These are phyloP conservation scores for Spencermartinsiella europaea DNA, from an alignment of 805 yeast genomes.

Conservation along the genomic window DNA sequence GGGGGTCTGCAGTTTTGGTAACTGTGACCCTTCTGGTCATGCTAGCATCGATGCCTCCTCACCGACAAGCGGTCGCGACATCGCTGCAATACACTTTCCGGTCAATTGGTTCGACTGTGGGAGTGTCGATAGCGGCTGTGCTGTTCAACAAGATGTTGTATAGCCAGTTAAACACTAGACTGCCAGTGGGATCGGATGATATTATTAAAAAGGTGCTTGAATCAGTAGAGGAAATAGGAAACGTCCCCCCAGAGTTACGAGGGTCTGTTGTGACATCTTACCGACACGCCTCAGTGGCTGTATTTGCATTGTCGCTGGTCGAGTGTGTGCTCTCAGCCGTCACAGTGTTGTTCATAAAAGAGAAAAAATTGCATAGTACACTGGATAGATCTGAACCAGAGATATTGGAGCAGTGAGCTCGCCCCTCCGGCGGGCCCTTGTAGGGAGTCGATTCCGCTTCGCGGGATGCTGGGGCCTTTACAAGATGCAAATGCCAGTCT, in stretches of 20 bases:
- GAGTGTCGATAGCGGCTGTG: slow-evolving; percentile 66
- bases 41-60: slow-evolving; percentile 66
- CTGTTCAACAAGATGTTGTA: slow-evolving; percentile 51
- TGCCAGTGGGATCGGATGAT: slow-evolving; percentile 14
- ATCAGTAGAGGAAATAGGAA: slow-evolving; percentile 46
- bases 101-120: slow-evolving; percentile 81
- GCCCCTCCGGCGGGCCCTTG: not conserved
- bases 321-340: slow-evolving; percentile 40
- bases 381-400: slow-evolving; percentile 6
- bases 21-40: slow-evolving; percentile 70
- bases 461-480: too few species aligned
- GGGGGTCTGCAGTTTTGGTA: slow-evolving; percentile 60
- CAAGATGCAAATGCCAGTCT: too few species aligned
- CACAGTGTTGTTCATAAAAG: slow-evolving; percentile 45
- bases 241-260: slow-evolving; percentile 43
- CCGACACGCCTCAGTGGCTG: slow-evolving; percentile 44
- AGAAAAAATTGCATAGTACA: slow-evolving; percentile 49
- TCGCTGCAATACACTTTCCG: slow-evolving; percentile 87
- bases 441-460: too few species aligned
- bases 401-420: not conserved
- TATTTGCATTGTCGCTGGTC: slow-evolving; percentile 42
- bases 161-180: slow-evolving; percentile 24
- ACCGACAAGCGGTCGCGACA: slow-evolving; percentile 78
- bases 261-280: slow-evolving; percentile 42
- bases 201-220: slow-evolving; percentile 41